Evolutionary conservation across 108 stramenopile genomes (phyloP), one percentile per base, ranked within the genome.

Genomic region (Nannochloropsis salina): DNA sequence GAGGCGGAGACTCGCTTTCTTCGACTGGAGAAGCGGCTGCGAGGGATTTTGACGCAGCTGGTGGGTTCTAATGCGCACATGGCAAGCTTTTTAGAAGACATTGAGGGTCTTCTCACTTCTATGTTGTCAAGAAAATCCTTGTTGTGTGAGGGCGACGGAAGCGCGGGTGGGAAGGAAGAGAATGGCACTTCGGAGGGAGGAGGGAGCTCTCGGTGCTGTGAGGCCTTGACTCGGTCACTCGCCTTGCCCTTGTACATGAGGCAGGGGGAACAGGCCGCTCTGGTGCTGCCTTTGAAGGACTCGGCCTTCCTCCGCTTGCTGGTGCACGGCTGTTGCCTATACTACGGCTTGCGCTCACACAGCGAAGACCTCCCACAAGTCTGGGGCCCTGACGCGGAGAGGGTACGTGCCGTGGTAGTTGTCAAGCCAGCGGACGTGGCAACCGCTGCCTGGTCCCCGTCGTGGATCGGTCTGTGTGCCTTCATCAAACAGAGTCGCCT

Each of bases 271-370:
- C 15, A 74, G 61, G 61, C 4, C n/a, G 4, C 61, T n/a, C 8
- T 74, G 61, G 61, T 74, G 61, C 61, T 74, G 61, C 61, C 61
- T 74, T 74, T 74, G 61, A 74, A 74, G 20, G n/a, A 74, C 61
- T 74, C 61, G 8, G 61, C 61, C 8, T 74, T 74, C 61, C n/a
- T 74, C 61, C 61, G 61, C 61, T n/a, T 74, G 4, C 61, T 74
- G 20, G 8, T 74, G 6, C 61, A 74, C 61, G 61, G 61, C 20
- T 74, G 61, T n/a, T 74, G 61, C 61, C 61, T n/a, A 2, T 74
- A 74, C 6, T 74, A 74, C n/a, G 61, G 61, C 6, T n/a, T 74
- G 20, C 61, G 61, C 61, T 74, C 61, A 8, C 61, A 74, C 61
- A 74, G 61, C 61, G 61, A 74, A n/a, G n/a, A 74, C 6, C 6